Evolutionary conservation across 225 moss, liverwort and hornwort genomes (phyloP), one percentile per base, ranked within the genome.

Genomic region (Straminergon stramineum): DNA sequence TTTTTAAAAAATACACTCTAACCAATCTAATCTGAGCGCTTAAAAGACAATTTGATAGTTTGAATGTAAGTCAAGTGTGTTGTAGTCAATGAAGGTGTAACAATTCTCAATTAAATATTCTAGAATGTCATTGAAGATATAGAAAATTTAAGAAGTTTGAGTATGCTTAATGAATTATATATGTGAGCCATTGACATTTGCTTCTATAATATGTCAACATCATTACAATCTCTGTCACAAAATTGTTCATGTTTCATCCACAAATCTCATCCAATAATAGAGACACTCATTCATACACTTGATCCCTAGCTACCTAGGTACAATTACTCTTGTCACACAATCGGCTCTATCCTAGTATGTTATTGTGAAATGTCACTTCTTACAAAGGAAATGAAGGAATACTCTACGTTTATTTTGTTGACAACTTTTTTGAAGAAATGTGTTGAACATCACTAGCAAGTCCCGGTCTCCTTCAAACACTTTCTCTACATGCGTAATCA

Each of bases 171-270:
- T 45, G 28, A 28, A 43, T 74, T 43, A 28, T 16, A 15, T 74
- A 5, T 10, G 1, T 16, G 28, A 17, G 8, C 17, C 17, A 2
- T 43, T 74, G 27, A 74, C 10, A 16, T 16, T 3, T 26, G 1
- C 5, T 43, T 73, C 16, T 27, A 27, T 9, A 23, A 27, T 9
- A 23, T 43, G 73, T 73, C 9, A 27, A 26, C 8, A 41, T 43
- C 43, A 3, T 41, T 5, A 71, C 1, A 1, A 0, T 8, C 4
- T 39, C 1, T 71, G 0, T 27, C 9, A 16, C 9, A 73, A 43
- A 16, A 5, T 43, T 73, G 8, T 41, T 73, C 5, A 73, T 0
- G 1, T 73, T 68, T 71, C 71, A 71, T 13, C 9, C 5, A 71
- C 15, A 41, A 26, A 41, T 26, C 4, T 71, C 39, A 71, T 26